phyloP scores from a whole-genome alignment of 345 rosid genomes.

The Ceriops zippeliana region DNA sequence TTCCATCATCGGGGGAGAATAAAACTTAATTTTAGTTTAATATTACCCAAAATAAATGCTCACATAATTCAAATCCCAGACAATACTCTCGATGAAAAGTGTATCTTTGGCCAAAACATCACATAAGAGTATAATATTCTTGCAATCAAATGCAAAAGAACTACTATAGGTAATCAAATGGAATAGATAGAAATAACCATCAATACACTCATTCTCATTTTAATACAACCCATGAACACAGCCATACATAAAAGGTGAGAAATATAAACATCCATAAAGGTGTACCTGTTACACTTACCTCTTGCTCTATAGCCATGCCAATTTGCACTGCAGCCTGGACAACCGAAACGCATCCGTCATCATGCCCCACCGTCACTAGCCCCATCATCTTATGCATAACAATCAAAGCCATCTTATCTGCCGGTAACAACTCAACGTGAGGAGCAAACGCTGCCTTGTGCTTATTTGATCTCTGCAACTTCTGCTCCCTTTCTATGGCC shows the following conservation, averaged over 20 bases:
- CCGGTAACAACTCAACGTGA: conserved; percentile 66
- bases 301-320: conserved; percentile 85
- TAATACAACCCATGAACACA: no score
- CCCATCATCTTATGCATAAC: conserved; percentile 97
- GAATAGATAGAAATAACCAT: no score
- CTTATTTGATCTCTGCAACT: conserved; percentile 52
- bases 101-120: no score
- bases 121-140: no score
- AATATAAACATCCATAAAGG: no score
- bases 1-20: background rate
- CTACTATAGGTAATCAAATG: no score
- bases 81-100: no score
- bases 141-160: no score
- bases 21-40: background rate
- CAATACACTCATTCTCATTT: no score
- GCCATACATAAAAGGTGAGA: no score
- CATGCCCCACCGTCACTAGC: conserved; percentile 60
- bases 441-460: conserved; percentile 78
- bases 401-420: conserved; percentile 92
- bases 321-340: conserved; percentile 84
- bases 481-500: conserved; percentile 74
- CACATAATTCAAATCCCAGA: background rate
- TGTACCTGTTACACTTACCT: conserved; percentile 35
- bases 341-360: conserved; percentile 68
- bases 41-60: background rate